These are phyloP conservation scores for Tremella fuciformis DNA, from an alignment of 768 basidiomycete genomes.

Conservation along the genomic window DNA sequence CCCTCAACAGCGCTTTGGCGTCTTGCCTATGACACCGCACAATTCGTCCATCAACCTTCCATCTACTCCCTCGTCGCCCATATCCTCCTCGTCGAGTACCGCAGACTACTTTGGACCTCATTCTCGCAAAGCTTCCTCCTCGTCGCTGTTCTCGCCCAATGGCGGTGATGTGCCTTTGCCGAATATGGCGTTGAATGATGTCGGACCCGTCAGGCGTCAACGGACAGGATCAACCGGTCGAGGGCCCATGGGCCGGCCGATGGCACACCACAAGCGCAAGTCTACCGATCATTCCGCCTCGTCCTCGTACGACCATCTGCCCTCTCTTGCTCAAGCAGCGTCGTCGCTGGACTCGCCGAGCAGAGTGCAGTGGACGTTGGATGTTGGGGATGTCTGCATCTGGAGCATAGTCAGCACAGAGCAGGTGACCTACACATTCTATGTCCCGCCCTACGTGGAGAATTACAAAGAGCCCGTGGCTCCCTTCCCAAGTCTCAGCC, in stretches of 20 bases:
- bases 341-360: conserved; percentile 6
- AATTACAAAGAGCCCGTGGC: conserved; percentile 30
- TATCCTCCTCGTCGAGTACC: conserved; percentile 23
- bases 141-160: conserved; percentile 29
- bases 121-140: conserved; percentile 31
- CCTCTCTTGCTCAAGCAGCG: conserved; percentile 13
- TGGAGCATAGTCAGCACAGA: conserved; percentile 50
- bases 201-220: conserved; percentile 36
- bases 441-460: conserved; percentile 30
- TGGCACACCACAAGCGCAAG: conserved; percentile 27
- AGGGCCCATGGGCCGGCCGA: conserved; percentile 27
- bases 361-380: conserved; percentile 28
- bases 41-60: conserved; percentile 18
- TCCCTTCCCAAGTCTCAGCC: conserved; percentile 31
- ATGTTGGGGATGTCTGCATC: conserved; percentile 37
- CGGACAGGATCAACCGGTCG: conserved; percentile 31
- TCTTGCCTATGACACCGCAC: conserved; percentile 48
- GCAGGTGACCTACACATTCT: conserved; percentile 44
- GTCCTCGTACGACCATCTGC: conserved; percentile 2
- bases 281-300: conserved; percentile 20
- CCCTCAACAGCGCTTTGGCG: conserved; percentile 32
- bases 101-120: conserved; percentile 42
- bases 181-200: conserved; percentile 22
- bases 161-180: conserved; percentile 21
- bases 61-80: conserved; percentile 39